These are phyloP conservation scores for Phycomyces nitens DNA, from an alignment of 192 early-diverging fungal species.

Conservation along the genomic window DNA sequence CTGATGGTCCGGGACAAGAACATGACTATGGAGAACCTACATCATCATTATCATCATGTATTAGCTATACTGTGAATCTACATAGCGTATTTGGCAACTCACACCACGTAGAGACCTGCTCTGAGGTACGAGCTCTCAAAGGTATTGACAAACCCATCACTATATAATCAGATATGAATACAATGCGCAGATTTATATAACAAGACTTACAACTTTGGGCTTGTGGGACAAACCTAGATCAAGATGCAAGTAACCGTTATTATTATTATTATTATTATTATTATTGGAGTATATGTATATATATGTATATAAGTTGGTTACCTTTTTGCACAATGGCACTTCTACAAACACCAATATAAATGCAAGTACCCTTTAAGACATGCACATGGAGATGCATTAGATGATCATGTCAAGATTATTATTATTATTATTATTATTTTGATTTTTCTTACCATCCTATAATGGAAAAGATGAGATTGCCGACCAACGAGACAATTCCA, in stretches of 20 bases:
- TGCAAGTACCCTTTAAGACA: slow-evolving; percentile 25
- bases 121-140: slow-evolving; percentile 23
- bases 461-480: slow-evolving; percentile 24
- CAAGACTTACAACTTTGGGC: slow-evolving; percentile 29
- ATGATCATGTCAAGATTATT: not conserved
- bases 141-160: slow-evolving; percentile 17
- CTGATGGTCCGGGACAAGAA: slow-evolving; percentile 14
- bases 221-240: slow-evolving; percentile 26
- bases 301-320: no score
- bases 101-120: slow-evolving; percentile 13
- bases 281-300: no score
- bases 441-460: slow-evolving; percentile 21
- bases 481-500: slow-evolving; percentile 8
- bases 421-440: not conserved
- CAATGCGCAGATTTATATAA: not conserved
- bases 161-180: not conserved
- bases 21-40: slow-evolving; percentile 18
- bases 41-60: not conserved
- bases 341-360: slow-evolving; percentile 30
- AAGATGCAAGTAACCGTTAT: no score
- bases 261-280: not conserved
- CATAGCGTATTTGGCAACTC: not conserved
- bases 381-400: no score
- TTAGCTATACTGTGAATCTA: not conserved
- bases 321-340: slow-evolving; percentile 29